A percentile compares a stretch with the other conserved stretches of the same genome.
Evolutionary conservation across 192 early-diverging fungal species (phyloP).

Genomic region (Backusella luteola): DNA sequence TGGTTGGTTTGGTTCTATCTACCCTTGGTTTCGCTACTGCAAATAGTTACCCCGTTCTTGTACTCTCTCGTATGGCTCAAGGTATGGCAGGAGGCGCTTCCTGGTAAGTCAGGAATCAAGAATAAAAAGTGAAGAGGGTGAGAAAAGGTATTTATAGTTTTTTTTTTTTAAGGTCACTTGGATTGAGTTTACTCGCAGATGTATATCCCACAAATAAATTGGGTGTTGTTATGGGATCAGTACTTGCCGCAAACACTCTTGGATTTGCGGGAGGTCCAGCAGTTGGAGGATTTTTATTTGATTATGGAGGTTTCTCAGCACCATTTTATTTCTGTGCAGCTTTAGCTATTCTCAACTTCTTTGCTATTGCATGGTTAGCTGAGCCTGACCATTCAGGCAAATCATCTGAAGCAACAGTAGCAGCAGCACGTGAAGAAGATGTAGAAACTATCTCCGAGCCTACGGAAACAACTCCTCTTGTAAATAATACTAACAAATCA

Average conservation of each 20-base stretch:
- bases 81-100: constrained; percentile 72
- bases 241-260: constrained; percentile 63
- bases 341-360: constrained; percentile 60
- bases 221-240: constrained; percentile 69
- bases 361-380: constrained; percentile 56
- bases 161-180: constrained; percentile 51
- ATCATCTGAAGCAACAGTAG: background rate
- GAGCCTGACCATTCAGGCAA: constrained; percentile 48
- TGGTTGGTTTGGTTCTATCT: constrained; percentile 61
- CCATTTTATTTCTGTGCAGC: constrained; percentile 72
- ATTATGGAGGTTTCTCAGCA: constrained; percentile 60
- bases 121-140: background rate
- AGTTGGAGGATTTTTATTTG: constrained; percentile 63
- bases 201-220: constrained; percentile 59
- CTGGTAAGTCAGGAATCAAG: constrained; percentile 41
- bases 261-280: constrained; percentile 69
- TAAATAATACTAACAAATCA: background rate
- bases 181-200: constrained; percentile 71
- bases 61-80: constrained; percentile 70
- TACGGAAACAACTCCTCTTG: constrained; percentile 1
- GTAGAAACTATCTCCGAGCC: background rate
- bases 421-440: constrained; percentile 10
- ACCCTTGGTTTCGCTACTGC: constrained; percentile 64
- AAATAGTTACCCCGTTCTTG: constrained; percentile 61
- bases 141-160: background rate